These are phyloP conservation scores for Curvularia hawaiiensis DNA, from an alignment of 2,329 filamentous ascomycete species.

Conservation along the genomic window DNA sequence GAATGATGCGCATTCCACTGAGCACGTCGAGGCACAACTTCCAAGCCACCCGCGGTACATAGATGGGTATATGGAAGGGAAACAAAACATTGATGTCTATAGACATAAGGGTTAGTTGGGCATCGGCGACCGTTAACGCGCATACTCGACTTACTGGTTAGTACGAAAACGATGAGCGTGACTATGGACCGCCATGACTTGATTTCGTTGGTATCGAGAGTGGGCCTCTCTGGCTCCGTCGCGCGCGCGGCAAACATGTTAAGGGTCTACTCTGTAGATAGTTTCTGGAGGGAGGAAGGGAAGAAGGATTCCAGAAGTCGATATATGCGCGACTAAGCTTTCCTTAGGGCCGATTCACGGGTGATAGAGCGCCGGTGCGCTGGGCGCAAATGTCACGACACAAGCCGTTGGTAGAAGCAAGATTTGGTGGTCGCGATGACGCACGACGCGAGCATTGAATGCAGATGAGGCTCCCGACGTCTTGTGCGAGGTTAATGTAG, in stretches of 20 bases:
- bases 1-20: constrained; percentile 58
- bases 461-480: constrained; percentile 12
- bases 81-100: constrained; percentile 72
- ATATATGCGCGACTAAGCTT: constrained; percentile 4
- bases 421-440: constrained; percentile 5
- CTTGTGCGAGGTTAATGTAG: constrained; percentile 13
- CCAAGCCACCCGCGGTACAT: constrained; percentile 59
- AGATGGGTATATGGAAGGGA: constrained; percentile 69
- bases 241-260: constrained; percentile 15
- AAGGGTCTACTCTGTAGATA: neutral
- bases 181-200: constrained; percentile 71
- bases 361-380: constrained; percentile 5
- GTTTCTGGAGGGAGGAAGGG: neutral
- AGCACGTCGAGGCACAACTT: constrained; percentile 54
- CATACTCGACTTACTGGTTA: constrained; percentile 65
- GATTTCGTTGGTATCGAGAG: constrained; percentile 61
- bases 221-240: constrained; percentile 12
- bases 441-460: constrained; percentile 8
- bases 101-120: neutral
- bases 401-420: neutral
- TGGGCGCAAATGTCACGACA: neutral
- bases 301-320: neutral
- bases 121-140: neutral
- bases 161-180: constrained; percentile 70
- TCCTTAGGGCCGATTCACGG: constrained; percentile 11